Evolutionary conservation across 148 eudicot genomes (phyloP).

Genomic region (Cornus florida): DNA sequence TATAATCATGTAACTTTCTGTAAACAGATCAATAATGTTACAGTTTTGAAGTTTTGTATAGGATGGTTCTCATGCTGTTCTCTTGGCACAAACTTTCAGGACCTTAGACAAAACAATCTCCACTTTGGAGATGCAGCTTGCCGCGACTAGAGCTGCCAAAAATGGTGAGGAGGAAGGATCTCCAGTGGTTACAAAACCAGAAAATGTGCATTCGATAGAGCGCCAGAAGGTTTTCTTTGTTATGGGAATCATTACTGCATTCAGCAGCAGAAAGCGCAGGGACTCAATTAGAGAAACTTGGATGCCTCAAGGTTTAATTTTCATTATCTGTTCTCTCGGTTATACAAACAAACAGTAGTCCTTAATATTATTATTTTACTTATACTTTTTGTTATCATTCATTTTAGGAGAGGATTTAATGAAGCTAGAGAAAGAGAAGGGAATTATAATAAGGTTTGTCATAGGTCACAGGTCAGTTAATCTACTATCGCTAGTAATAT

Average conservation of each 20-base stretch:
- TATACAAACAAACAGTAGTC: background rate
- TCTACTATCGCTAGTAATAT: background rate
- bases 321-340: background rate
- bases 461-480: slow-evolving; percentile 72
- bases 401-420: slow-evolving; percentile 46
- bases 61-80: slow-evolving; percentile 1
- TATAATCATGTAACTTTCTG: slow-evolving; percentile 49
- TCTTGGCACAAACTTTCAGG: slow-evolving; percentile 39
- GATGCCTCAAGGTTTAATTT: slow-evolving; percentile 72
- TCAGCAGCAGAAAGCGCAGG: slow-evolving; percentile 75
- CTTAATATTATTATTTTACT: background rate
- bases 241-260: slow-evolving; percentile 78
- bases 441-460: slow-evolving; percentile 67
- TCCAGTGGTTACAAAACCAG: slow-evolving; percentile 14
- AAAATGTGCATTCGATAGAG: slow-evolving; percentile 22
- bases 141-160: slow-evolving; percentile 55
- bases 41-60: background rate
- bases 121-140: slow-evolving; percentile 64
- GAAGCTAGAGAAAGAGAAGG: slow-evolving; percentile 74
- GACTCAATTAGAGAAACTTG: slow-evolving; percentile 75
- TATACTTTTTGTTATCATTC: background rate
- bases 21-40: background rate
- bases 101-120: slow-evolving; percentile 59
- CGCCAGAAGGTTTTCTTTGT: slow-evolving; percentile 66
- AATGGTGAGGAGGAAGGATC: slow-evolving; percentile 28